Percentiles rank a stretch among this genome's conserved stretches.
Evolutionary conservation across 192 early-diverging fungal genomes (phyloP).

Genomic region (Coemansia sp.): DNA sequence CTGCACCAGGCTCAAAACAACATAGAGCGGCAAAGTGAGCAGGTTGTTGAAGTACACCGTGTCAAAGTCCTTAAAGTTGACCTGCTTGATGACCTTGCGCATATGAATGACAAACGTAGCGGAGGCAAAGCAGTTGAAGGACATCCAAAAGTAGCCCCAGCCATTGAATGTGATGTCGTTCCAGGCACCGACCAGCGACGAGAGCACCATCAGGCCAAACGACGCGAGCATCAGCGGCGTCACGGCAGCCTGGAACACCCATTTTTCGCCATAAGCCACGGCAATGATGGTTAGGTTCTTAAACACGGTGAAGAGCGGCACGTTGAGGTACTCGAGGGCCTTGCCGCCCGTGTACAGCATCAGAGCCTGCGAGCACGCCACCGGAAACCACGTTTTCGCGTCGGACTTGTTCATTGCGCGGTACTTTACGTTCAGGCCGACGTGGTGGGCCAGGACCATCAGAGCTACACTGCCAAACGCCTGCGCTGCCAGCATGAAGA

Average conservation of each 20-base stretch:
- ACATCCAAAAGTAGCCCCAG: conserved; percentile 86
- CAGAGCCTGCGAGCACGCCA: conserved; percentile 76
- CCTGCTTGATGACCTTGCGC: conserved; percentile 84
- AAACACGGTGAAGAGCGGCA: conserved; percentile 96
- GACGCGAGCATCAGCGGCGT: conserved; percentile 77
- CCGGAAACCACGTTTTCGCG: conserved; percentile 76
- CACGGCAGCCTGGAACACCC: conserved; percentile 78
- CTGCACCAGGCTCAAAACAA: conserved; percentile 64
- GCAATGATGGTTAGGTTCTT: conserved; percentile 98
- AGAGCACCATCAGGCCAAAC: conserved; percentile 83
- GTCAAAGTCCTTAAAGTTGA: conserved; percentile 96
- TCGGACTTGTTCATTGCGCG: conserved; percentile 63
- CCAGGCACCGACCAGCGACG: conserved; percentile 85
- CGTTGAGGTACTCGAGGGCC: conserved; percentile 85
- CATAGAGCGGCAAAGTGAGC: conserved; percentile 77
- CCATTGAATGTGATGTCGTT: conserved; percentile 63
- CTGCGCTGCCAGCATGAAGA: conserved; percentile 76
- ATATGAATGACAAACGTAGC: conserved; percentile 87
- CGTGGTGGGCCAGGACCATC: conserved; percentile 56
- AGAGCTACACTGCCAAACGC: conserved; percentile 61
- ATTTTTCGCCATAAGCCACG: conserved; percentile 89
- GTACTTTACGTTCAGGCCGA: conserved; percentile 61
- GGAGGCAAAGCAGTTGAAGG: conserved; percentile 83
- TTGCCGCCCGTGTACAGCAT: conserved; percentile 99
- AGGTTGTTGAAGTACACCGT: conserved; percentile 98